Percentiles rank a stretch among this genome's conserved stretches.
These are phyloP conservation scores for Podaxis pistillaris DNA, from an alignment of 768 basidiomycete genomes.

Conservation along the genomic window DNA sequence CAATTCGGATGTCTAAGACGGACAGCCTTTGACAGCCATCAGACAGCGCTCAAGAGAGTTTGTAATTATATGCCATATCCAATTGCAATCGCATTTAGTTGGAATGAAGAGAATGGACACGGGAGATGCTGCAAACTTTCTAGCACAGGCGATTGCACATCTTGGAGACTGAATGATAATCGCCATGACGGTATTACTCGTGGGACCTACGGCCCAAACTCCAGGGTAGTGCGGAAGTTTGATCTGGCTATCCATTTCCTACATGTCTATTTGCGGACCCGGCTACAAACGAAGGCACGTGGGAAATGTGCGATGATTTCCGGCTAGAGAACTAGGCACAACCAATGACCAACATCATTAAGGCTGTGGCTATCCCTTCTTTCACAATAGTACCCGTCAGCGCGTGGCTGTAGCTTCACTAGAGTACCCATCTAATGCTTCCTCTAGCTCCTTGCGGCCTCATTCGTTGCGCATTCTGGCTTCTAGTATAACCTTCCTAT, in stretches of 20 bases:
- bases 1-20: neutral
- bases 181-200: neutral
- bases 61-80: neutral
- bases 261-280: neutral
- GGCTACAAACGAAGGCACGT: neutral
- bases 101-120: neutral
- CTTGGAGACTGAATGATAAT: neutral
- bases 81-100: neutral
- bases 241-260: neutral
- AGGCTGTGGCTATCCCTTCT: constrained; percentile 11
- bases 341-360: constrained; percentile 3
- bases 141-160: neutral
- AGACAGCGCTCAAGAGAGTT: constrained; percentile 5
- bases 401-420: constrained; percentile 14
- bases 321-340: neutral
- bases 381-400: constrained; percentile 9
- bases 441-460: constrained; percentile 11
- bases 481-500: constrained; percentile 11
- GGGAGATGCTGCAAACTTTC: neutral
- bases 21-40: constrained; percentile 15
- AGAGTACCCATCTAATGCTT: neutral
- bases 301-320: neutral
- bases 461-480: constrained; percentile 1
- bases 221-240: neutral
- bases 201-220: neutral